A percentile compares a stretch with the other conserved stretches of the same genome.
phyloP scores from a whole-genome alignment of 208 protist genomes.

The Trypanosoma mega region DNA sequence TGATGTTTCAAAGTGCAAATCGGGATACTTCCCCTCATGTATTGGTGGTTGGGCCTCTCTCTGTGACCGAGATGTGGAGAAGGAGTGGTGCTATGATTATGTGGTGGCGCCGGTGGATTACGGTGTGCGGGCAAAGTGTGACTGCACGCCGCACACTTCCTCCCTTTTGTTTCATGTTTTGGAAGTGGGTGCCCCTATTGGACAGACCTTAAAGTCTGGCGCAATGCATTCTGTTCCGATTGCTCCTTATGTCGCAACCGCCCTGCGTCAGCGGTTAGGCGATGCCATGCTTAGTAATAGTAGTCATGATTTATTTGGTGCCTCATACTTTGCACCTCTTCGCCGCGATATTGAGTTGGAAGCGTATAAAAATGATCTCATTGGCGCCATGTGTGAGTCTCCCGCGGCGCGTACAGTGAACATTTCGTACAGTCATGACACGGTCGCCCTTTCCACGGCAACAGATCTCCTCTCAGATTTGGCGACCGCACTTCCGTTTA shows the following conservation, averaged over 20 bases:
- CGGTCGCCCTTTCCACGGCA: background rate
- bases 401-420: background rate
- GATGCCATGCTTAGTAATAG: background rate
- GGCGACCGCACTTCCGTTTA: slow-evolving; percentile 13
- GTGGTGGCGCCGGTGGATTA: background rate
- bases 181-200: slow-evolving; percentile 2
- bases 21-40: background rate
- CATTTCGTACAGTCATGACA: slow-evolving; percentile 25
- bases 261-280: slow-evolving; percentile 5
- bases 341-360: slow-evolving; percentile 10
- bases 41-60: background rate
- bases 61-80: slow-evolving; percentile 10
- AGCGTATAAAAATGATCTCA: background rate
- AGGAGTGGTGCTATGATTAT: slow-evolving; percentile 11
- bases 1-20: slow-evolving; percentile 35
- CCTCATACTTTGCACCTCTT: background rate
- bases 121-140: background rate
- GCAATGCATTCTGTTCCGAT: slow-evolving; percentile 1
- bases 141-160: background rate
- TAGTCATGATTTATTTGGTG: background rate
- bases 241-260: slow-evolving; percentile 1
- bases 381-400: background rate
- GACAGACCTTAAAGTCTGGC: background rate
- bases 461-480: slow-evolving; percentile 4
- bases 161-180: slow-evolving; percentile 16